Evolutionary conservation across 495 filamentous ascomycete genomes (phyloP).

Genomic region (Penicillium nucicola): DNA sequence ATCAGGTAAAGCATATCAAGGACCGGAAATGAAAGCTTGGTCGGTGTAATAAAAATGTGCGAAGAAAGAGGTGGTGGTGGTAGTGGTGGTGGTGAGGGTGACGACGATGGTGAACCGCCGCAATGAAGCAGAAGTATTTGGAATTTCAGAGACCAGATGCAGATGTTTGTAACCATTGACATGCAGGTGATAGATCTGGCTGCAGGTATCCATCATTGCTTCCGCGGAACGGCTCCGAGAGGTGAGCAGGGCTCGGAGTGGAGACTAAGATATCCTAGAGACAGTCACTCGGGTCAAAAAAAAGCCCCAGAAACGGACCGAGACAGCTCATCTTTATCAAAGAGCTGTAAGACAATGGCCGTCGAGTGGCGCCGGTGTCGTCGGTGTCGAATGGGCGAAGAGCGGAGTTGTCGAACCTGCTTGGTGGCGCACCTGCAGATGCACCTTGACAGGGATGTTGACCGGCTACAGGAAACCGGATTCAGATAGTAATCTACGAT

Average conservation of each 20-base stretch:
- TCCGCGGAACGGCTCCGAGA: not conserved
- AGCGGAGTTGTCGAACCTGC: constrained; percentile 13
- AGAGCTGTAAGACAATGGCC: constrained; percentile 9
- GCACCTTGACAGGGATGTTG: constrained; percentile 25
- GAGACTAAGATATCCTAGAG: constrained; percentile 11
- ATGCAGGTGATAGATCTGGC: not conserved
- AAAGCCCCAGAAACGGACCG: not conserved
- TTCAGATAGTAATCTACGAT: constrained; percentile 65
- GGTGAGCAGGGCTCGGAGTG: constrained; percentile 1
- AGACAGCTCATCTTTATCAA: constrained; percentile 5
- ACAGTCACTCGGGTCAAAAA: constrained; percentile 12
- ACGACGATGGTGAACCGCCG: too few species aligned
- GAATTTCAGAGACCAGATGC: not conserved
- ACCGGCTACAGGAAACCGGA: constrained; percentile 66
- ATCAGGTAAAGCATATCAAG: constrained; percentile 2
- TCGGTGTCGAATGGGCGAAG: not conserved
- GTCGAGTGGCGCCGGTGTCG: constrained; percentile 14
- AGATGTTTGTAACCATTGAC: not conserved
- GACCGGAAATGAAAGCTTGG: constrained; percentile 4
- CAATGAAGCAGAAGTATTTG: not conserved
- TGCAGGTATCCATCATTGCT: not conserved
- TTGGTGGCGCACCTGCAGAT: constrained; percentile 19
- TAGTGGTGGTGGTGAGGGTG: too few species aligned
- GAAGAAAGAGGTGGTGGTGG: not conserved
- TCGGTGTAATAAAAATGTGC: not conserved